phyloP scores from a whole-genome alignment of 2,329 filamentous ascomycete species.

The Beauveria brongniartii region DNA sequence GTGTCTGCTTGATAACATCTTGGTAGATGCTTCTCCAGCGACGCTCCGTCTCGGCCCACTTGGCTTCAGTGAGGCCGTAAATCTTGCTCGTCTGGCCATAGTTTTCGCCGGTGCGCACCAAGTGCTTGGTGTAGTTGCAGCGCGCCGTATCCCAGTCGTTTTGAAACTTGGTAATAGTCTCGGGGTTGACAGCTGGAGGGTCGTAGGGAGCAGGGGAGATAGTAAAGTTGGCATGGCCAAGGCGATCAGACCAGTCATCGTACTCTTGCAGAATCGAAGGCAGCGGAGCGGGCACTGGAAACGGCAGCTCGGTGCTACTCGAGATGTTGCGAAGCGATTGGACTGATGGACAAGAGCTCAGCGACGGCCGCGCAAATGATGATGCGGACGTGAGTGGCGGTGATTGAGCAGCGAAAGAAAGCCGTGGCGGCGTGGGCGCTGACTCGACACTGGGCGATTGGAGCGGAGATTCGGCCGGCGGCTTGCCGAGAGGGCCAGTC shows the following conservation, averaged over 20 bases:
- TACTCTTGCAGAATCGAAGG: slow-evolving; percentile 59
- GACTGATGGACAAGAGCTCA: slow-evolving; percentile 70
- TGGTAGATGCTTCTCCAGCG: slow-evolving; percentile 67
- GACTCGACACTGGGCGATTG: slow-evolving; percentile 71
- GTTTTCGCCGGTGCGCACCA: slow-evolving; percentile 81
- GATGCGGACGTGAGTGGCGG: slow-evolving; percentile 31
- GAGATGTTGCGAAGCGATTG: slow-evolving; percentile 63
- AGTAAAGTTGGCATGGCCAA: slow-evolving; percentile 91
- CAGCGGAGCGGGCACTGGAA: slow-evolving; percentile 33
- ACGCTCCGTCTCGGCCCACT: slow-evolving; percentile 75
- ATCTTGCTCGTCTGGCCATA: slow-evolving; percentile 86
- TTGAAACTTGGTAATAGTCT: slow-evolving; percentile 53
- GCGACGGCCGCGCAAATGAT: slow-evolving; percentile 43
- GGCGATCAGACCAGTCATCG: slow-evolving; percentile 75
- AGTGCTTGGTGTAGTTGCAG: slow-evolving; percentile 80
- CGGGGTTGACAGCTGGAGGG: slow-evolving; percentile 52
- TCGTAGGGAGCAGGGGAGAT: slow-evolving; percentile 76
- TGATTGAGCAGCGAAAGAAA: slow-evolving; percentile 33
- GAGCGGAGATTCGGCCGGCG: slow-evolving; percentile 66
- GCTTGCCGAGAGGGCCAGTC: slow-evolving; percentile 46
- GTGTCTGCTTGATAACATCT: slow-evolving; percentile 48
- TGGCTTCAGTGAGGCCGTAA: slow-evolving; percentile 75
- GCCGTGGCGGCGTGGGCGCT: slow-evolving; percentile 39
- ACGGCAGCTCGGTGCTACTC: slow-evolving; percentile 47
- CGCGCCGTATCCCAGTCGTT: slow-evolving; percentile 77